Conservation (phyloP, 1,284 basidiomycete species). For the Ustilago loliicola region DNA sequence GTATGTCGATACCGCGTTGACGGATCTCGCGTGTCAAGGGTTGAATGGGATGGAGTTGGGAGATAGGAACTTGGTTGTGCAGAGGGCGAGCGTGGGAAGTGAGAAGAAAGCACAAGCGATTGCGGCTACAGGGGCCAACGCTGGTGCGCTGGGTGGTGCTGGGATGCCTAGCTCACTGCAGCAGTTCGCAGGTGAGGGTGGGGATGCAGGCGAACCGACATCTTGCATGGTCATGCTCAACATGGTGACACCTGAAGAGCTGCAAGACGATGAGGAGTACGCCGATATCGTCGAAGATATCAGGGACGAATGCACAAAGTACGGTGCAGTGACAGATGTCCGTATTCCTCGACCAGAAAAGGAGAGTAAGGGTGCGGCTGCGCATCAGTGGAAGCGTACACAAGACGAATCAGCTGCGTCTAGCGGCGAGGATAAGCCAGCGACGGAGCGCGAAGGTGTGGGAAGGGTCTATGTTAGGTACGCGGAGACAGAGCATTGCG, state of each 20-base stretch:
- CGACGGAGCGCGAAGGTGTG: conserved; percentile 89
- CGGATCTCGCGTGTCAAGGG: conserved; percentile 94
- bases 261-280: conserved; percentile 91
- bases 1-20: conserved; percentile 89
- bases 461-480: conserved; percentile 94
- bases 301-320: conserved; percentile 79
- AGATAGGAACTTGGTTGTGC: conserved; percentile 95
- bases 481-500: conserved; percentile 76
- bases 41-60: conserved; percentile 98
- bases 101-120: conserved; percentile 56
- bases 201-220: conserved; percentile 70
- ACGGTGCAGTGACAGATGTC: conserved; percentile 64
- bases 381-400: conserved; percentile 58
- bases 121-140: conserved; percentile 70
- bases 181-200: conserved; percentile 67
- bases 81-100: conserved; percentile 88
- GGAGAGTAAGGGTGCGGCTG: conserved; percentile 61
- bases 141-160: conserved; percentile 66
- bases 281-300: conserved; percentile 94
- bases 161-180: conserved; percentile 59
- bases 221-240: conserved; percentile 96
- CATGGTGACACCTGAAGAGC: conserved; percentile 96
- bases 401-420: conserved; percentile 55
- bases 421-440: conserved; percentile 70
- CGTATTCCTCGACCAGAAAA: conserved; percentile 64